Evolutionary conservation across 176 grass and related monocot genomes (phyloP).

Genomic region (Otatea glauca): DNA sequence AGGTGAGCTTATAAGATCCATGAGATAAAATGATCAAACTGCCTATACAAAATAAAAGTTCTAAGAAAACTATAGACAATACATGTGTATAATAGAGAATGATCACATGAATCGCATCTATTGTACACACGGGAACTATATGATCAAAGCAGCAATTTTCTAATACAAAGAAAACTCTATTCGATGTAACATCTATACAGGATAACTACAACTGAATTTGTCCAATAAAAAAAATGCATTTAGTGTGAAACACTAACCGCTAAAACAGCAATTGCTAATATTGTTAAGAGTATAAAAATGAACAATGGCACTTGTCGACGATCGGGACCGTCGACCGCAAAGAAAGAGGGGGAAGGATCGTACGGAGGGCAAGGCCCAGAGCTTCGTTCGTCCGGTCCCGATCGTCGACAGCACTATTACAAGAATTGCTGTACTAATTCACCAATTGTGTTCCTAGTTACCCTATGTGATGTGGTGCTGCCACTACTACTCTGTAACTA

Average conservation of each 20-base stretch:
- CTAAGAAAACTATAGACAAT: neutral
- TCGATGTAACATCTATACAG: neutral
- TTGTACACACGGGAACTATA: neutral
- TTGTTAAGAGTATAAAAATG: slow-evolving; percentile 2
- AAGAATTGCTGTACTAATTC: slow-evolving; percentile 5
- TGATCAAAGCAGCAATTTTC: neutral
- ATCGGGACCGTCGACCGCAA: too few species aligned
- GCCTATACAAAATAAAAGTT: neutral
- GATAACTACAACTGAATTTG: slow-evolving; percentile 20
- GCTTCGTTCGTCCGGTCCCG: too few species aligned
- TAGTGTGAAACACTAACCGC: neutral
- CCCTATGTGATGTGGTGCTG: slow-evolving; percentile 18
- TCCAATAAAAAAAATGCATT: neutral
- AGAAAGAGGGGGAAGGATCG: too few species aligned
- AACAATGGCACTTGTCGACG: too few species aligned
- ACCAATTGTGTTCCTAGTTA: slow-evolving; percentile 21
- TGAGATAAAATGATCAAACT: slow-evolving; percentile 5
- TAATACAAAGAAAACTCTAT: neutral
- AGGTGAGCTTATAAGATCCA: neutral
- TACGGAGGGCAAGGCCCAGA: too few species aligned
- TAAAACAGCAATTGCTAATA: slow-evolving; percentile 3
- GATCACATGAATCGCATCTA: neutral
- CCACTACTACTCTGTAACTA: neutral
- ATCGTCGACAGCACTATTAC: too few species aligned
- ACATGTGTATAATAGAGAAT: neutral